These are phyloP conservation scores for Blastocladiella britannica DNA, from an alignment of 192 early-diverging fungal species.

Conservation along the genomic window DNA sequence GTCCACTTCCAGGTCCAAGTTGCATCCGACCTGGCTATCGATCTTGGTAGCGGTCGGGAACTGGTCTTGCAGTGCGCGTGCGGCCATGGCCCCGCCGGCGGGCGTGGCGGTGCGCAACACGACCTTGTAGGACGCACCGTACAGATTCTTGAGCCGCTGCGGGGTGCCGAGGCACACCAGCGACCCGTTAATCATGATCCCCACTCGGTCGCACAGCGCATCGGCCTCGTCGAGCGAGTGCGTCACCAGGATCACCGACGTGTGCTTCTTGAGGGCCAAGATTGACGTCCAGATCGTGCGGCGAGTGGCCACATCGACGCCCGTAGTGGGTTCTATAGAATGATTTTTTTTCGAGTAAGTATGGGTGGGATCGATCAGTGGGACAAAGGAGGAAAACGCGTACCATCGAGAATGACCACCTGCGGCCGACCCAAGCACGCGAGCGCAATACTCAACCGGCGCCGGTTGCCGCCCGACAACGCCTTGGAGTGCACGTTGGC, in stretches of 20 bases:
- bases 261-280: slow-evolving; percentile 13
- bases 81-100: neutral
- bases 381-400: no score
- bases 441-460: slow-evolving; percentile 6
- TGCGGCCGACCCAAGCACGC: slow-evolving; percentile 8
- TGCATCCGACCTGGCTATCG: neutral
- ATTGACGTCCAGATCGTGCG: slow-evolving; percentile 29
- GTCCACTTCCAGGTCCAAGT: neutral
- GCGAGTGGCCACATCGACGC: slow-evolving; percentile 23
- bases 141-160: slow-evolving; percentile 24
- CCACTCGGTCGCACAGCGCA: slow-evolving; percentile 22
- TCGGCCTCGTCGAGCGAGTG: slow-evolving; percentile 24
- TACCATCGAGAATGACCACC: slow-evolving; percentile 10
- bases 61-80: neutral
- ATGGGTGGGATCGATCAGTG: no score
- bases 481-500: slow-evolving; percentile 10
- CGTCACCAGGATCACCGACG: slow-evolving; percentile 17
- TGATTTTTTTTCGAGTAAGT: no score
- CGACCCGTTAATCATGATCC: slow-evolving; percentile 22
- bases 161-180: slow-evolving; percentile 21
- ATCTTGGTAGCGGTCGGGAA: neutral
- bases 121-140: slow-evolving; percentile 23
- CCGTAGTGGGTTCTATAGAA: slow-evolving; percentile 21
- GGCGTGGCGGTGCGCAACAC: slow-evolving; percentile 10
- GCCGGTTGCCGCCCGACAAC: slow-evolving; percentile 9